Base-by-base conservation (phyloP, 345 rosid genomes). In the Aethionema arabicum region DNA sequence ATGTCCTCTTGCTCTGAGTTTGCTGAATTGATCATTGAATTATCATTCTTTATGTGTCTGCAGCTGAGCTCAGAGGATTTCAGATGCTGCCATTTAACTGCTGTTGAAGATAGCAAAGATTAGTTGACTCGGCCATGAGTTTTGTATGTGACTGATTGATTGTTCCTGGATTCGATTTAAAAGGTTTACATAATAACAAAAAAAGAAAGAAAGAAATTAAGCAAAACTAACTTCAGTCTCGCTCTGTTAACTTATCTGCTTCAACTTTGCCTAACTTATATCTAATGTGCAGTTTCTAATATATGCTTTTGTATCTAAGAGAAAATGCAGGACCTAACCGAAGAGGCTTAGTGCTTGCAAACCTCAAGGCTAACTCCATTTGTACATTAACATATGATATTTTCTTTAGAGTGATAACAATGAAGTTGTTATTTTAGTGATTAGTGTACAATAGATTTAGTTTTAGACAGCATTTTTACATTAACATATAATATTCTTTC, bases 211-310 rank as follows among this genome's bases (percentile, higher is more conserved):
- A 59, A 37, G 40, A 40, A 12, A 40, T 21, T 1, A 21, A n/a
- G 2, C 4, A 9, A 42, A 53, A 6, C 11, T 15, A 37, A 44
- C 66, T 71, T 49, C 59, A 51, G 11, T 59, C 27, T 43, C 31
- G 51, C 38, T 57, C 56, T 62, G 58, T 77, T 71, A 74, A 78
- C 78, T 65, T 67, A 14, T 57, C 75, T 78, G 79, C 77, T 44
- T 45, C 55, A 69, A 73, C 76, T 73, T 35, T 45, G 67, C 74
- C 82, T 78, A 69, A 76, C 76, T 62, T 30, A 41, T 70, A 66
- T 70, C 55, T 14, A 72, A 75, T 78, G 75, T 78, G 79, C 81
- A 80, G 78, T 68, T 80, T 75, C 51, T 72, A 63, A 21, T 67
- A 66, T 74, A 44, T 55, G 48, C 12, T 62, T 52, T 40, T 30